Base-by-base conservation (phyloP, 2,329 filamentous ascomycete species). In the Aspergillaceae sp. region DNA sequence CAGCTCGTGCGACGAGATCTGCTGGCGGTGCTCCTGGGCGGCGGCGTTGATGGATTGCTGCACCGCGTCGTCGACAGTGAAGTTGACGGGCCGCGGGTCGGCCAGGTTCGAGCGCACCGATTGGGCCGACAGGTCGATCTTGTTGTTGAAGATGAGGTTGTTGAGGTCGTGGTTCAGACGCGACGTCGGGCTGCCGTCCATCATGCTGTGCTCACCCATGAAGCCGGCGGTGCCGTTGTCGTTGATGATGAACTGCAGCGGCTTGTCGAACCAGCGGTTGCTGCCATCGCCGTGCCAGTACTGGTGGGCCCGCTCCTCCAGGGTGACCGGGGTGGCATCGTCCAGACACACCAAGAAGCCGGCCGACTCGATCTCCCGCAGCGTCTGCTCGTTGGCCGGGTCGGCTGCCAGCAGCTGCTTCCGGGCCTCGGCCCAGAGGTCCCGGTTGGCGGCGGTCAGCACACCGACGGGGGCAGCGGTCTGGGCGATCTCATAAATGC, bases 161-260 rank as follows among this genome's bases (percentile, higher is more conserved):
- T 91, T 94, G 64, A 94, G 79, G 63, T 89, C 92, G 76, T 98
- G 92, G 68, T 96, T 98, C 10, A 98, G 54, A 36, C 94, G 85
- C 71, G 97, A 92, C 2, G 94, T 98, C 1, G 94, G 90, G 5
- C 92, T 98, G 54, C 94, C 92, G 65, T 98, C 92, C 94, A 98
- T 98, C 92, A 98, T 97, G 60, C 87, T 94, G 77, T 98, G 92
- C 73, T 98, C 92, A 62, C 92, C 92, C 78, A 89, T 91, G 77
- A 98, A 98, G 51, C 92, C 92, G 2, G 92, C 86, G 5, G 92
- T 94, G 57, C 92, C 92, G 67, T 98, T 98, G 66, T 98, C 90
- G 69, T 95, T 96, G 73, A 98, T 68, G 65, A 98, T 94, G 73
- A 98, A 97, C 71, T 98, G 91, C 45, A 95, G 74, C 4, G 92